These are phyloP conservation scores for Septoria petroselini DNA, from an alignment of 2,329 filamentous ascomycete genomes.

Conservation along the genomic window DNA sequence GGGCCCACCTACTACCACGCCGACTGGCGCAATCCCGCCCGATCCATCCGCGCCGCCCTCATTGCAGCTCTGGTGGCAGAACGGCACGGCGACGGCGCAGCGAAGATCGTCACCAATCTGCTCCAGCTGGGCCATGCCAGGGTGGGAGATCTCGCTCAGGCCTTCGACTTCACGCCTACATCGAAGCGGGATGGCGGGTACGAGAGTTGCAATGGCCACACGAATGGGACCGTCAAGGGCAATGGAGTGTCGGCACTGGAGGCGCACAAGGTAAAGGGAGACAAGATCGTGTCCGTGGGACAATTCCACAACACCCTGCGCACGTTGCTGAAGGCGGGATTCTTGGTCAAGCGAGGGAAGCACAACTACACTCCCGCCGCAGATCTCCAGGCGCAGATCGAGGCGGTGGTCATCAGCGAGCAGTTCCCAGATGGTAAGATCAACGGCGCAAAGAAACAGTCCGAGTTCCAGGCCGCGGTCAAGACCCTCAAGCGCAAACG, in stretches of 20 bases:
- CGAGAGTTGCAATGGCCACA: slow-evolving; percentile 27
- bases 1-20: slow-evolving; percentile 74
- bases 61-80: slow-evolving; percentile 72
- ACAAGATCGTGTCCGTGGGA: slow-evolving; percentile 39
- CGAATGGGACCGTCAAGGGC: slow-evolving; percentile 22
- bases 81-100: slow-evolving; percentile 70
- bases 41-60: slow-evolving; percentile 75
- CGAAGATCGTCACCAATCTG: slow-evolving; percentile 70
- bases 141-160: slow-evolving; percentile 65
- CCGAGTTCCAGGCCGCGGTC: slow-evolving; percentile 58
- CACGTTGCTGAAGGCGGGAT: slow-evolving; percentile 59
- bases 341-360: slow-evolving; percentile 61
- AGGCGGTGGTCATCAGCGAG: slow-evolving; percentile 58
- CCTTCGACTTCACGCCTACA: slow-evolving; percentile 49
- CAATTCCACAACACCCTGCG: slow-evolving; percentile 47
- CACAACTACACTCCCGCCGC: slow-evolving; percentile 54
- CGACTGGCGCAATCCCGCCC: slow-evolving; percentile 76
- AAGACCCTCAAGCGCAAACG: slow-evolving; percentile 54
- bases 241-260: slow-evolving; percentile 21
- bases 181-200: slow-evolving; percentile 36
- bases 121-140: slow-evolving; percentile 74
- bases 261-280: slow-evolving; percentile 15
- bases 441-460: slow-evolving; percentile 64
- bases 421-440: slow-evolving; percentile 52
- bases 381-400: slow-evolving; percentile 59